phyloP scores from a whole-genome alignment of 2,329 filamentous ascomycete genomes.

The Cladosporium sp. region DNA sequence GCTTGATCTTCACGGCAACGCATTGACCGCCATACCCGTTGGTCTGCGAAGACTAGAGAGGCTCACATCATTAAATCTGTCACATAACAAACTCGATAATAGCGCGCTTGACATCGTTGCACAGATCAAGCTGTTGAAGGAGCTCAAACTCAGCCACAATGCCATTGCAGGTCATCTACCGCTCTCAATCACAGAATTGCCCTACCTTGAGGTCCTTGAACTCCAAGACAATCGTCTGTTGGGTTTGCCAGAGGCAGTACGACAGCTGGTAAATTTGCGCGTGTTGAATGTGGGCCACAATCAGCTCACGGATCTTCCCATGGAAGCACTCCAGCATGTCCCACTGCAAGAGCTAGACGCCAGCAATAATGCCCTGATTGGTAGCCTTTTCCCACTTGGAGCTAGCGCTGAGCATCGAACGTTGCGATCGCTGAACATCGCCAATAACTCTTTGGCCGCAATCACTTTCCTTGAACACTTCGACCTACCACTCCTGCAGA shows the following conservation, averaged over 20 bases:
- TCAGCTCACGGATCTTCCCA: conserved; percentile 68
- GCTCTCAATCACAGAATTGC: conserved; percentile 62
- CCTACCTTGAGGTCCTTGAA: conserved; percentile 75
- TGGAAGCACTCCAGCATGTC: conserved; percentile 65
- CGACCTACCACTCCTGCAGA: conserved; percentile 70
- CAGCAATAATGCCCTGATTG: conserved; percentile 75
- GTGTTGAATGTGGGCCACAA: conserved; percentile 82
- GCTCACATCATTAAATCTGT: conserved; percentile 77
- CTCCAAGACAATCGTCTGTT: conserved; percentile 78
- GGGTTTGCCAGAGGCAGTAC: conserved; percentile 65
- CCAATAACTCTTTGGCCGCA: conserved; percentile 68
- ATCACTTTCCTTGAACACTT: conserved; percentile 54
- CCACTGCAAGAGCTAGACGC: conserved; percentile 72
- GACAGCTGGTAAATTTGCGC: conserved; percentile 68
- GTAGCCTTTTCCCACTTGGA: conserved; percentile 65
- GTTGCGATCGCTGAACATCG: conserved; percentile 75
- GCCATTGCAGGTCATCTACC: conserved; percentile 68
- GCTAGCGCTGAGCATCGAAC: conserved; percentile 53
- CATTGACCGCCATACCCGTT: conserved; percentile 68
- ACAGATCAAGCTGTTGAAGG: conserved; percentile 70
- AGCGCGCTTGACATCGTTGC: conserved; percentile 70
- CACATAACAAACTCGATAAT: conserved; percentile 74
- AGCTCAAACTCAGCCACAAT: conserved; percentile 81
- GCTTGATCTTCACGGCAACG: conserved; percentile 84
- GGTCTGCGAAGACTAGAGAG: conserved; percentile 72